Percentiles rank a stretch among this genome's conserved stretches.
These are phyloP conservation scores for Dryas drummondii DNA, from an alignment of 306 rosid species.

Conservation along the genomic window DNA sequence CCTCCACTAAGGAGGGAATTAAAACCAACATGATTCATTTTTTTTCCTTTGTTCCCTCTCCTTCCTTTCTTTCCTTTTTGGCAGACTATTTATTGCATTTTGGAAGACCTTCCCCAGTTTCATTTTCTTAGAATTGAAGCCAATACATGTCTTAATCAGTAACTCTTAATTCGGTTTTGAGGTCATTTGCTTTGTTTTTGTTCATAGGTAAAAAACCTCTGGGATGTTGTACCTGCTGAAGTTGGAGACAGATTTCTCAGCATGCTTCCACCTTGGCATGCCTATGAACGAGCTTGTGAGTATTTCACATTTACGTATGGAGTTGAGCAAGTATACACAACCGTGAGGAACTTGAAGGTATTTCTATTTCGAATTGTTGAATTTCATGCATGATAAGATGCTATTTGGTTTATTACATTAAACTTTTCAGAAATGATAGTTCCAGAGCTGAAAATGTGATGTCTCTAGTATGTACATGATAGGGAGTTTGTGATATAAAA, in stretches of 20 bases:
- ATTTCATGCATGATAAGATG: slow-evolving; percentile 10
- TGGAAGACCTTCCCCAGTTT: neutral
- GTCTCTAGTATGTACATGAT: no score
- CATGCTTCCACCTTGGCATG: slow-evolving; percentile 98
- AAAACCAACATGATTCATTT: neutral
- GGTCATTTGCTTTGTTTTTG: slow-evolving; percentile 18
- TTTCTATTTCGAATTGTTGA: slow-evolving; percentile 18
- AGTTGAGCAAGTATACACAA: slow-evolving; percentile 77
- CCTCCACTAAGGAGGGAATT: no score
- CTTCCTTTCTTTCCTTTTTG: slow-evolving; percentile 7
- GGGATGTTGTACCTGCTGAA: slow-evolving; percentile 74
- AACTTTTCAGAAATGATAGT: no score
- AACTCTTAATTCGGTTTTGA: slow-evolving; percentile 17
- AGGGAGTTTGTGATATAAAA: neutral
- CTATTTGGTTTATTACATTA: neutral
- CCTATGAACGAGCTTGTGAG: slow-evolving; percentile 88
- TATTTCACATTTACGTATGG: slow-evolving; percentile 80
- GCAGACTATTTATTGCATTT: neutral
- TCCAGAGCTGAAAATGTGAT: no score
- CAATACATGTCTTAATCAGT: slow-evolving; percentile 9
- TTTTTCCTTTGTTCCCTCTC: slow-evolving; percentile 12
- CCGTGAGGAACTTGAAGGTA: slow-evolving; percentile 88
- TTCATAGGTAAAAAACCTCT: slow-evolving; percentile 62
- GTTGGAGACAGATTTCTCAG: slow-evolving; percentile 84
- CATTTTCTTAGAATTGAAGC: slow-evolving; percentile 20